A percentile compares a stretch with the other conserved stretches of the same genome.
Evolutionary conservation across 2,329 filamentous ascomycete genomes (phyloP).

Genomic region (Amauroascus niger): DNA sequence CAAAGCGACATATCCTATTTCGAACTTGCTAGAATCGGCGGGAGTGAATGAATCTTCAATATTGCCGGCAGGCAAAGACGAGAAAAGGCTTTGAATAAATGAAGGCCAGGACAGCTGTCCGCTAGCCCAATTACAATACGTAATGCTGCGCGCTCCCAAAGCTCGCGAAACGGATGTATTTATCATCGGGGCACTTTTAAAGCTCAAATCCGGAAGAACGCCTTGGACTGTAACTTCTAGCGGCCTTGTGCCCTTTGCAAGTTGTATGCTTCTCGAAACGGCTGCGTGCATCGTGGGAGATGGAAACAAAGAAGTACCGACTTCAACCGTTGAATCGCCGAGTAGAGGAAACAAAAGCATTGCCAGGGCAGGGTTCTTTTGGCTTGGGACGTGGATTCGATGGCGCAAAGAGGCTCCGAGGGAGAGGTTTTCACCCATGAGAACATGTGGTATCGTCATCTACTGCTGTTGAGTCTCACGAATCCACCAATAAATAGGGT

Average conservation of each 20-base stretch:
- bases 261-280: slow-evolving; percentile 25
- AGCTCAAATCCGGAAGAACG: slow-evolving; percentile 24
- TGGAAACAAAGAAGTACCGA: slow-evolving; percentile 28
- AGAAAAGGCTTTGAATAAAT: slow-evolving; percentile 17
- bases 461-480: slow-evolving; percentile 14
- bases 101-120: slow-evolving; percentile 31
- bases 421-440: slow-evolving; percentile 24
- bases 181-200: slow-evolving; percentile 25
- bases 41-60: not conserved
- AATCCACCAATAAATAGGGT: not conserved
- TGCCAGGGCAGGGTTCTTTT: slow-evolving; percentile 20
- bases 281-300: slow-evolving; percentile 23
- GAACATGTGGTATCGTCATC: slow-evolving; percentile 25
- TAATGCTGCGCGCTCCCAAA: slow-evolving; percentile 26
- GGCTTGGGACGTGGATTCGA: slow-evolving; percentile 23
- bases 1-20: slow-evolving; percentile 28
- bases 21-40: slow-evolving; percentile 23
- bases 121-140: slow-evolving; percentile 30
- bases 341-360: slow-evolving; percentile 24
- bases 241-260: slow-evolving; percentile 27
- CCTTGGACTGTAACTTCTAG: slow-evolving; percentile 26
- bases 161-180: slow-evolving; percentile 26
- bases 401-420: slow-evolving; percentile 28
- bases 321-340: slow-evolving; percentile 24
- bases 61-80: slow-evolving; percentile 13